Percentiles rank a stretch among this genome's conserved stretches.
Conservation (phyloP, 768 basidiomycete species). For the Hypholoma fasciculare region DNA sequence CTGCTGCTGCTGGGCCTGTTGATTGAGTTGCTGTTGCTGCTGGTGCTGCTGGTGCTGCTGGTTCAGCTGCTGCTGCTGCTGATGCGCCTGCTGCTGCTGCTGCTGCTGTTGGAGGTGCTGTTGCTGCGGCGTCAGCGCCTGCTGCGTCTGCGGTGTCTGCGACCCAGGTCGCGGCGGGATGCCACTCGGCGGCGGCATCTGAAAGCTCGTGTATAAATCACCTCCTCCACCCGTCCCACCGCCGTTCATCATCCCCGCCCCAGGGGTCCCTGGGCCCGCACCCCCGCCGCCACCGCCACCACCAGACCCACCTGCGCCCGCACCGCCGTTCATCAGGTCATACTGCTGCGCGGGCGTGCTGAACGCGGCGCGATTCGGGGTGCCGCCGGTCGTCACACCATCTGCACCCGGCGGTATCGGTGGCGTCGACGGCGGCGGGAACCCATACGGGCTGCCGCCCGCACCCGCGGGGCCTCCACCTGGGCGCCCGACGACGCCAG, state of each 20-base stretch:
- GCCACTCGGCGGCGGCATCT: constrained; percentile 33
- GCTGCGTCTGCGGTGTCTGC: constrained; percentile 9
- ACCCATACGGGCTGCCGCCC: constrained; percentile 14
- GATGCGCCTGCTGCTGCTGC: neutral
- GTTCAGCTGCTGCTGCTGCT: constrained; percentile 4
- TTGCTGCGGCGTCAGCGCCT: constrained; percentile 19
- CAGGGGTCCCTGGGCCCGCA: neutral
- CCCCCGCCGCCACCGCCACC: neutral
- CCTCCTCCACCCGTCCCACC: neutral
- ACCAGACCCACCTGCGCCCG: neutral
- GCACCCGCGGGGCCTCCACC: neutral
- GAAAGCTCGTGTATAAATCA: constrained; percentile 23
- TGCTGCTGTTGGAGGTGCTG: constrained; percentile 9
- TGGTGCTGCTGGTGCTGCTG: constrained; percentile 14
- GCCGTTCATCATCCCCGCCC: neutral
- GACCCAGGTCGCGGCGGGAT: constrained; percentile 29
- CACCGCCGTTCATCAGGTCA: constrained; percentile 46
- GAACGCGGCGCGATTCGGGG: constrained; percentile 43
- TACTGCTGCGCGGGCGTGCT: constrained; percentile 68
- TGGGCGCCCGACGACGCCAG: neutral
- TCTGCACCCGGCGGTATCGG: constrained; percentile 42
- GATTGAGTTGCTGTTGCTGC: constrained; percentile 29
- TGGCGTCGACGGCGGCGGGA: constrained; percentile 47
- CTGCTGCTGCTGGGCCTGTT: constrained; percentile 14
- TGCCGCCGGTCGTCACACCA: constrained; percentile 31